These are phyloP conservation scores for Cystofilobasidium macerans DNA, from an alignment of 768 basidiomycete genomes.

Conservation along the genomic window DNA sequence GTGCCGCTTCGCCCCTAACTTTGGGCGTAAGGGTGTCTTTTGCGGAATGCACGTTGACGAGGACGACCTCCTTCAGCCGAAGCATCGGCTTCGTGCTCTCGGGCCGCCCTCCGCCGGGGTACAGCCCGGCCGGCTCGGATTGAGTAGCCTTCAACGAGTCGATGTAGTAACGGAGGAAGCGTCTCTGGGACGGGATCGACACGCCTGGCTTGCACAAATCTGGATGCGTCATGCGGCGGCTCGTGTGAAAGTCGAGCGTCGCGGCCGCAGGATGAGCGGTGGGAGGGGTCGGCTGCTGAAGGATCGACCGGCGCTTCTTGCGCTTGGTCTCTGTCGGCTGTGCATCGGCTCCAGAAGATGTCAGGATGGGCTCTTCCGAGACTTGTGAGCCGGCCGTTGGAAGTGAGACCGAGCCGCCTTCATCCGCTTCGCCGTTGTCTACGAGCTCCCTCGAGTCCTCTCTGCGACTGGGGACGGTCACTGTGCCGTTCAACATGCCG, in stretches of 20 bases:
- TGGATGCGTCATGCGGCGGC: slow-evolving; percentile 52
- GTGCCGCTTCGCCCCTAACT: slow-evolving; percentile 16
- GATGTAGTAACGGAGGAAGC: slow-evolving; percentile 66
- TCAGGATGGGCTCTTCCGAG: slow-evolving; percentile 35
- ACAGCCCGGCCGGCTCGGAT: slow-evolving; percentile 46
- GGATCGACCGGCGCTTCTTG: background rate
- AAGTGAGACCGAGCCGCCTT: slow-evolving; percentile 37
- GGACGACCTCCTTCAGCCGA: slow-evolving; percentile 47
- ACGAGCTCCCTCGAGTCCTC: slow-evolving; percentile 44
- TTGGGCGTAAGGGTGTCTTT: slow-evolving; percentile 44
- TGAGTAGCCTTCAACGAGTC: slow-evolving; percentile 38
- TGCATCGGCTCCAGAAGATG: background rate
- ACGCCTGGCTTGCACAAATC: slow-evolving; percentile 46
- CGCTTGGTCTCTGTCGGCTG: background rate
- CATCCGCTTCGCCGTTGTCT: slow-evolving; percentile 29
- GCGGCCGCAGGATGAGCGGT: slow-evolving; percentile 8
- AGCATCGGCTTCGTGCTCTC: slow-evolving; percentile 47
- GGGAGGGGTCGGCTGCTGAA: background rate
- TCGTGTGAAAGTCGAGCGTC: slow-evolving; percentile 50
- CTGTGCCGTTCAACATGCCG: slow-evolving; percentile 45
- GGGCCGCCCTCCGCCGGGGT: slow-evolving; percentile 27
- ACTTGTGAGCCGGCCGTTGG: slow-evolving; percentile 16
- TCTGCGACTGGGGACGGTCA: slow-evolving; percentile 30
- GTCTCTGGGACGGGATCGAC: slow-evolving; percentile 68
- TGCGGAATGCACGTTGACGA: slow-evolving; percentile 50